Evolutionary conservation across 164 flowering plant species (phyloP), one percentile per base, ranked within the genome.

Genomic region (Annona cherimola): DNA sequence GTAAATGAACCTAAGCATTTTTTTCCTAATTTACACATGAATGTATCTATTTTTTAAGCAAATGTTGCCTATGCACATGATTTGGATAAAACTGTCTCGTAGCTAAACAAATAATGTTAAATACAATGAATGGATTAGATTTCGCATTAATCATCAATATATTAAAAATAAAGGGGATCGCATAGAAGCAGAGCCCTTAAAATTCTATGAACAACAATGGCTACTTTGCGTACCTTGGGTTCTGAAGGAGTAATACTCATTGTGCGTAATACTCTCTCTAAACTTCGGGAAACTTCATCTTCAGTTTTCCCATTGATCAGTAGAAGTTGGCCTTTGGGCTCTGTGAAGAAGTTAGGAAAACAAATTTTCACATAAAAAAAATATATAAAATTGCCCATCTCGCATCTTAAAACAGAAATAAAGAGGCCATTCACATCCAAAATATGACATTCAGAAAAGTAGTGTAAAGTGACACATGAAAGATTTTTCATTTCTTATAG

Each of bases 321-420:
- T 44, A 96, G 86, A 78, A 96, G 91, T 83, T 92, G 99, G 39
- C 99, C 98, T 87, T 88, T 90, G 16, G 99, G 99, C 83, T 92
- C 99, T 96, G 87, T 71, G 68, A 74, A 78, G 40, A 66, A 41
- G 35, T 42, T 7, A 1, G 59, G 9, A 14, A 42, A 70, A 64
- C 42, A 64, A 39, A 50, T 11, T 50, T 50, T 50, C 14, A 2
- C 9, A 50, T 50, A 11, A 50, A 50, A 50, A 11, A 9, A 50
- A 50, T 50, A 50, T 50, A 9, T 50, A 50, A 11, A 11, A 50
- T 11, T 50, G 18, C 14, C 9, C 5, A 16, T 26, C 57, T 50
- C 14, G 5, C 18, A 9, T 50, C 9, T 50, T 50, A 50, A 50
- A 50, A 50, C 14, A 11, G 14, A 50, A 50, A 16, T 9, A 50